Conservation (phyloP, 148 eudicot genomes). For the Rhododendron ovatum region DNA sequence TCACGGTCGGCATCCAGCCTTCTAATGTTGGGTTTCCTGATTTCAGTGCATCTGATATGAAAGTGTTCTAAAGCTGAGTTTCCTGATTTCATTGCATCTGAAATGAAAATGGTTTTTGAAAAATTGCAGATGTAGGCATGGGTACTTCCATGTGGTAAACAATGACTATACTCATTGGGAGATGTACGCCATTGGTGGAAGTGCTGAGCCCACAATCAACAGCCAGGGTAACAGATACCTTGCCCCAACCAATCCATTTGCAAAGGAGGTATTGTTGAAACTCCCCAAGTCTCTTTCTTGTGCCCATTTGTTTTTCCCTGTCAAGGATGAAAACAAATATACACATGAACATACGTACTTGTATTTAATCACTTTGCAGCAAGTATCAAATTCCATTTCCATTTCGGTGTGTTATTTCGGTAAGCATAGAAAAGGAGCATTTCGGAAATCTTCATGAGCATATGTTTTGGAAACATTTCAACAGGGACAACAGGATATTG, state of each 20-base stretch:
- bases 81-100: neutral
- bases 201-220: slow-evolving; percentile 84
- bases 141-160: slow-evolving; percentile 95
- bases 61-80: neutral
- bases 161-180: slow-evolving; percentile 99
- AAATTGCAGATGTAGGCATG: slow-evolving; percentile 74
- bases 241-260: slow-evolving; percentile 67
- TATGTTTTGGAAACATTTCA: neutral
- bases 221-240: slow-evolving; percentile 94
- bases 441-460: neutral
- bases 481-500: neutral
- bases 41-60: neutral
- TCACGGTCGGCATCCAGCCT: neutral
- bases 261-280: slow-evolving; percentile 59
- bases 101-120: neutral
- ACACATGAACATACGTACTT: neutral
- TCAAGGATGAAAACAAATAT: neutral
- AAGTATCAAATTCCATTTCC: neutral
- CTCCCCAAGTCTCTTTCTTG: neutral
- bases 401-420: neutral
- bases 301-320: neutral
- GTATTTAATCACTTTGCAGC: neutral
- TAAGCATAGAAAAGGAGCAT: neutral
- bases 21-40: neutral
- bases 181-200: slow-evolving; percentile 96